Conservation (phyloP, 2,329 filamentous ascomycete species). For the Trichoderma gracile region DNA sequence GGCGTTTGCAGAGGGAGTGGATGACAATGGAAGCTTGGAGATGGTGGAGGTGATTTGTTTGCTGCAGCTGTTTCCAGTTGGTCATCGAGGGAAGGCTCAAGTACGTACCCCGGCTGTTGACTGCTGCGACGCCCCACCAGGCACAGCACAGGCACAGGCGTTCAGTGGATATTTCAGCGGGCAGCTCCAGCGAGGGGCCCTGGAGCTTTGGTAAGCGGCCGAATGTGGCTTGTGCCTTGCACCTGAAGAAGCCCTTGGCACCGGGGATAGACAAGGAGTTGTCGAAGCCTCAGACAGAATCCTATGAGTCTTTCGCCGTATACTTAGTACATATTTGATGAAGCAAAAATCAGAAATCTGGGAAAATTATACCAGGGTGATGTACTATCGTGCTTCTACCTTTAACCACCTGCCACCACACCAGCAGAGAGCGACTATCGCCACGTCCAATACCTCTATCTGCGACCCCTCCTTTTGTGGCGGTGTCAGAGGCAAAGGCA, state of each 20-base stretch:
- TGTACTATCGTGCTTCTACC: too few relatives aligned
- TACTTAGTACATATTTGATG: neutral
- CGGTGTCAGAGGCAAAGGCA: neutral
- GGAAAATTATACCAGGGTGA: too few relatives aligned
- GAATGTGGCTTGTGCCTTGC: slow-evolving; percentile 4
- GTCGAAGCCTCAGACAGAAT: too few relatives aligned
- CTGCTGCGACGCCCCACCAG: slow-evolving; percentile 6
- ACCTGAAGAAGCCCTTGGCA: neutral
- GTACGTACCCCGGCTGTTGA: slow-evolving; percentile 23
- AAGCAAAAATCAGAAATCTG: neutral
- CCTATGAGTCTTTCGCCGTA: neutral
- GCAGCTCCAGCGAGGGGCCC: slow-evolving; percentile 1
- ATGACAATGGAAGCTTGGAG: slow-evolving; percentile 38
- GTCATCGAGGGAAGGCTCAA: neutral
- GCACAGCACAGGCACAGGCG: neutral
- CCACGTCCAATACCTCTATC: neutral
- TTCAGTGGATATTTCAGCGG: slow-evolving; percentile 8
- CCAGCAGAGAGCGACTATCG: neutral
- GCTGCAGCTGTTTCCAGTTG: too few relatives aligned
- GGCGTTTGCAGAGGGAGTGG: slow-evolving; percentile 17
- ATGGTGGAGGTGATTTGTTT: slow-evolving; percentile 11
- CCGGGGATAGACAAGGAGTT: too few relatives aligned
- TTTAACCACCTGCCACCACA: too few relatives aligned
- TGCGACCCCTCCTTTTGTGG: slow-evolving; percentile 25
- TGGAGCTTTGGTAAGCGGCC: slow-evolving; percentile 1